phyloP scores from a whole-genome alignment of 371 early-diverging fungal genomes.

The Lichtheimia ornata region DNA sequence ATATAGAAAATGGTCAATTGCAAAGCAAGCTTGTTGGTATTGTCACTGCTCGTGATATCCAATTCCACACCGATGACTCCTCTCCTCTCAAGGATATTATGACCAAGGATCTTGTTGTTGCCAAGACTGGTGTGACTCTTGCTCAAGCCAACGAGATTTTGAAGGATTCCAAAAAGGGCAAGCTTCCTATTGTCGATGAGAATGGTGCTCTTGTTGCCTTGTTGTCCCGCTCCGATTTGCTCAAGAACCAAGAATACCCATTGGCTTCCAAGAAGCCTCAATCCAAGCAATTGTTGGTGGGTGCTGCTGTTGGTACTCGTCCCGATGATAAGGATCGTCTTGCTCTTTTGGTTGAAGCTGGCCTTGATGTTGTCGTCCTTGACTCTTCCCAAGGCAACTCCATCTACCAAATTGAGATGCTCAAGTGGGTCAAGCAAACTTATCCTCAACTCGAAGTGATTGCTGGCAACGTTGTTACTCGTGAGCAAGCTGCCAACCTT shows the following conservation, averaged over 20 bases:
- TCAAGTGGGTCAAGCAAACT: conserved; percentile 85
- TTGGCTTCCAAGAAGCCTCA: conserved; percentile 80
- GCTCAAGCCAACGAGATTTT: conserved; percentile 90
- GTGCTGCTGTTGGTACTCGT: conserved; percentile 94
- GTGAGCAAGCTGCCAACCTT: conserved; percentile 90
- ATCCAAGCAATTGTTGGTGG: conserved; percentile 91
- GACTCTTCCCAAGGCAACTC: conserved; percentile 97
- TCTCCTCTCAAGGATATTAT: conserved; percentile 76
- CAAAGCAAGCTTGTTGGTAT: conserved; percentile 92
- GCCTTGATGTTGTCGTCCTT: conserved; percentile 91
- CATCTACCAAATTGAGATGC: conserved; percentile 90
- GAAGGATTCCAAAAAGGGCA: conserved; percentile 90
- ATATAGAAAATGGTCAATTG: conserved; percentile 77
- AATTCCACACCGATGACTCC: conserved; percentile 74
- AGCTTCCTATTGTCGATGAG: conserved; percentile 92
- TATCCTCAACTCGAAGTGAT: conserved; percentile 84
- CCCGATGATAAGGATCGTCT: conserved; percentile 87
- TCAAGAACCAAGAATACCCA: conserved; percentile 95
- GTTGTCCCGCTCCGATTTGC: conserved; percentile 90
- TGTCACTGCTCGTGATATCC: conserved; percentile 95
- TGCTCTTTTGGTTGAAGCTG: conserved; percentile 85
- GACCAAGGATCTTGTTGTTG: conserved; percentile 89
- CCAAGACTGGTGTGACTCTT: conserved; percentile 84
- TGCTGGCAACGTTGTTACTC: conserved; percentile 97
- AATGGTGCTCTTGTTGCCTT: conserved; percentile 86